These are phyloP conservation scores for Wickerhamiella slavikovae DNA, from an alignment of 805 yeast species.

Conservation along the genomic window DNA sequence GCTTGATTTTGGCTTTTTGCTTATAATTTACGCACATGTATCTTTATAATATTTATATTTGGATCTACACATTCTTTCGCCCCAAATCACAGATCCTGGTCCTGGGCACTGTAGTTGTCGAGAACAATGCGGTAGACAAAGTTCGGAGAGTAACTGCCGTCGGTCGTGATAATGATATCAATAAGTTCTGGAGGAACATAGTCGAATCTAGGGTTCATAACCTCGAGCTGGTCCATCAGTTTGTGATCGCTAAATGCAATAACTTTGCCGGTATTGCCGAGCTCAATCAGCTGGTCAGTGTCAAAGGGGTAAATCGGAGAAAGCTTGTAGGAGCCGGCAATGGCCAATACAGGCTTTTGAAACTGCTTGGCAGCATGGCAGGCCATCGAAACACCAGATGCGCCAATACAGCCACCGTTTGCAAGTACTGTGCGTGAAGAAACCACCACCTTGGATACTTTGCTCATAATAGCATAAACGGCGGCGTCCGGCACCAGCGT, in stretches of 20 bases:
- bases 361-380: slow-evolving; percentile 93
- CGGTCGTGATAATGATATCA: slow-evolving; percentile 82
- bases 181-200: slow-evolving; percentile 86
- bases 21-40: neutral
- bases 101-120: slow-evolving; percentile 81
- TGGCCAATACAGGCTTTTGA: slow-evolving; percentile 89
- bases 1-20: neutral
- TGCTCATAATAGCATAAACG: slow-evolving; percentile 85
- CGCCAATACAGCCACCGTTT: slow-evolving; percentile 83
- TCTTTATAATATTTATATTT: slow-evolving; percentile 1
- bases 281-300: slow-evolving; percentile 64
- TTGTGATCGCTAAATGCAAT: slow-evolving; percentile 51
- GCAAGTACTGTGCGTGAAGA: slow-evolving; percentile 88
- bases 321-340: slow-evolving; percentile 81
- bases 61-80: slow-evolving; percentile 36
- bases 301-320: slow-evolving; percentile 87
- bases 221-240: slow-evolving; percentile 52
- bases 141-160: slow-evolving; percentile 93
- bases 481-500: slow-evolving; percentile 85
- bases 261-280: slow-evolving; percentile 84
- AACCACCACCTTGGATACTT: slow-evolving; percentile 88
- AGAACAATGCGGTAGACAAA: slow-evolving; percentile 87
- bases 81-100: slow-evolving; percentile 19
- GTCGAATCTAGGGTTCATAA: slow-evolving; percentile 75
- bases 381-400: slow-evolving; percentile 79